Conservation (phyloP, 129 eudicot genomes). For the Silybum marianum region DNA sequence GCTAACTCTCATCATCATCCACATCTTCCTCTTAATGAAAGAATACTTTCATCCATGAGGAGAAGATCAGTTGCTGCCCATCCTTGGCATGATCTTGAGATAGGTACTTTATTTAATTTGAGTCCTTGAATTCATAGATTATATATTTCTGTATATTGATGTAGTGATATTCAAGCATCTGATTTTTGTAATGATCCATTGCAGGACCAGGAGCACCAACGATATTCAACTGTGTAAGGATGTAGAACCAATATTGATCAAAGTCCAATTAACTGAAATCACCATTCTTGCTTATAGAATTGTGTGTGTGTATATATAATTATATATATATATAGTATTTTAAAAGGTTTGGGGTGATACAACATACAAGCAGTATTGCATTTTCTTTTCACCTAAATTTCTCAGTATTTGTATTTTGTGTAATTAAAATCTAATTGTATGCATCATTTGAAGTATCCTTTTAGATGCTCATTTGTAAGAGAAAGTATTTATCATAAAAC, state of each 20-base stretch:
- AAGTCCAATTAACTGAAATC: background rate
- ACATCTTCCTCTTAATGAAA: conserved; percentile 75
- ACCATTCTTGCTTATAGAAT: background rate
- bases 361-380: background rate
- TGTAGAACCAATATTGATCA: conserved; percentile 17
- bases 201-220: conserved; percentile 94
- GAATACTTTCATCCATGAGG: conserved; percentile 86
- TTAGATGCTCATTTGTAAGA: background rate
- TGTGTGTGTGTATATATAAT: background rate
- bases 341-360: background rate
- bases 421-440: background rate
- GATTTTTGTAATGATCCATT: conserved; percentile 23
- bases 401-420: background rate
- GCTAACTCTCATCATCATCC: conserved; percentile 31
- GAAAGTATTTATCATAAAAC: conserved; percentile 8
- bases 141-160: background rate
- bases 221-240: conserved; percentile 82
- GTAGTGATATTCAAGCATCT: conserved; percentile 12
- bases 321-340: background rate
- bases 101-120: conserved; percentile 45
- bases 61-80: conserved; percentile 95
- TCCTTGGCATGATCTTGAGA: conserved; percentile 99
- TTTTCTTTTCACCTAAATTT: background rate
- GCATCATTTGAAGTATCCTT: background rate
- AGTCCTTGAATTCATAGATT: background rate